A percentile compares a stretch with the other conserved stretches of the same genome.
These are phyloP conservation scores for Puccinellia tenuiflora DNA, from an alignment of 176 grass and related monocot species.

Conservation along the genomic window DNA sequence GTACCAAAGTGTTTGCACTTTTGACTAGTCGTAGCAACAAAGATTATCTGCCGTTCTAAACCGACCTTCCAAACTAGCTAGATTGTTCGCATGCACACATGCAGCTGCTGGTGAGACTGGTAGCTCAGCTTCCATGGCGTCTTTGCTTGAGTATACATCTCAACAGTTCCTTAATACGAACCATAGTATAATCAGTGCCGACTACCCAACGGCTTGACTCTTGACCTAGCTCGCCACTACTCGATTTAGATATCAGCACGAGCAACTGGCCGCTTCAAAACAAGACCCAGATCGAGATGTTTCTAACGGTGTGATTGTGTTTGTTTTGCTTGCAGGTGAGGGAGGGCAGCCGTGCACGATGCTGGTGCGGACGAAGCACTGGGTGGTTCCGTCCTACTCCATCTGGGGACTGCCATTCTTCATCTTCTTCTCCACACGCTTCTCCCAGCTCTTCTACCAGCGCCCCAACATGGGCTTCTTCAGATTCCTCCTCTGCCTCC, in stretches of 20 bases:
- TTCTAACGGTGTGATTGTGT: not conserved
- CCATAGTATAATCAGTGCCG: not conserved
- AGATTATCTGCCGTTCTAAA: not conserved
- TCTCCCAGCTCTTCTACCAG: conserved; percentile 83
- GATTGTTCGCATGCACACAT: not conserved
- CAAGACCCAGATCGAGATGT: not conserved
- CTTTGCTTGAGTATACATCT: not conserved
- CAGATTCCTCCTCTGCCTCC: conserved; percentile 57
- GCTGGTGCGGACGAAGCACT: conserved; percentile 84
- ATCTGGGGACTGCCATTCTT: conserved; percentile 95
- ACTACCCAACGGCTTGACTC: not conserved
- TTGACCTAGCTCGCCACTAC: not conserved
- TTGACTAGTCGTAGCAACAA: not conserved
- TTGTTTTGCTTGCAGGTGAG: conserved; percentile 34
- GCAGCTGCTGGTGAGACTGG: not conserved
- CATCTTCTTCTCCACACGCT: conserved; percentile 87
- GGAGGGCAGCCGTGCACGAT: conserved; percentile 80
- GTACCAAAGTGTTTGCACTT: not conserved
- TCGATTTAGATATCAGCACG: not conserved
- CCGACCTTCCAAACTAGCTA: not conserved
- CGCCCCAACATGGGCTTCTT: conserved; percentile 66
- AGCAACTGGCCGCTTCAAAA: not conserved
- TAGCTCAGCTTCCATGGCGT: not conserved
- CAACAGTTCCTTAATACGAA: not conserved
- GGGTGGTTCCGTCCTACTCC: conserved; percentile 97